These are phyloP conservation scores for Sporopachydermia quercuum DNA, from an alignment of 805 yeast species.

Conservation along the genomic window DNA sequence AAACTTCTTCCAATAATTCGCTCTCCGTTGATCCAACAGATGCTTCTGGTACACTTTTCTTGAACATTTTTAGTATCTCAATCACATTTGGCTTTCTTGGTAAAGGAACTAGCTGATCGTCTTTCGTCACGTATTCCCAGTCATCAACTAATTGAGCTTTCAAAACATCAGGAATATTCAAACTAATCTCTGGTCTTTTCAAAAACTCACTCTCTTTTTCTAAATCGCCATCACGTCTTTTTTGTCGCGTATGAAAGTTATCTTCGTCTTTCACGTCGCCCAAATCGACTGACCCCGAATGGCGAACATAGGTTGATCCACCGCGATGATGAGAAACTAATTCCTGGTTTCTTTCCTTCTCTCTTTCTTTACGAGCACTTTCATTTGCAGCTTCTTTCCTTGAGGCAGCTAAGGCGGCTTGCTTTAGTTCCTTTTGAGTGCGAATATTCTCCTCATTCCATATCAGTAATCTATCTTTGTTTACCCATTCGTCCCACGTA, in stretches of 20 bases:
- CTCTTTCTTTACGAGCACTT: conserved; percentile 10
- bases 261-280: conserved; percentile 3
- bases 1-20: conserved; percentile 50
- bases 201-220: conserved; percentile 21
- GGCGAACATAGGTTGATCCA: conserved; percentile 3
- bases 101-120: conserved; percentile 49
- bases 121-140: conserved; percentile 84
- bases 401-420: conserved; percentile 25
- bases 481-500: conserved; percentile 96
- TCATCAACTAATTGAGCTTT: conserved; percentile 73
- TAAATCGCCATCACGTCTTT: conserved; percentile 15
- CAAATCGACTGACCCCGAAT: conserved; percentile 3
- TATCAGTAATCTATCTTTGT: conserved; percentile 48
- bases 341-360: conserved; percentile 5
- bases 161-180: conserved; percentile 48
- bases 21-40: conserved; percentile 21
- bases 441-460: conserved; percentile 52
- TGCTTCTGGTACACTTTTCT: conserved; percentile 14
- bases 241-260: conserved; percentile 4
- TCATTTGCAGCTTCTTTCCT: conserved; percentile 9
- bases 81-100: conserved; percentile 46
- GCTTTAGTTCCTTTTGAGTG: conserved; percentile 44
- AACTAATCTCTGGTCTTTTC: conserved; percentile 31
- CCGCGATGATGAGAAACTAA: conserved; percentile 3
- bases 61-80: conserved; percentile 39